Evolutionary conservation across 225 moss, liverwort and hornwort genomes (phyloP), one percentile per base, ranked within the genome.

Genomic region (Polytrichum commune): DNA sequence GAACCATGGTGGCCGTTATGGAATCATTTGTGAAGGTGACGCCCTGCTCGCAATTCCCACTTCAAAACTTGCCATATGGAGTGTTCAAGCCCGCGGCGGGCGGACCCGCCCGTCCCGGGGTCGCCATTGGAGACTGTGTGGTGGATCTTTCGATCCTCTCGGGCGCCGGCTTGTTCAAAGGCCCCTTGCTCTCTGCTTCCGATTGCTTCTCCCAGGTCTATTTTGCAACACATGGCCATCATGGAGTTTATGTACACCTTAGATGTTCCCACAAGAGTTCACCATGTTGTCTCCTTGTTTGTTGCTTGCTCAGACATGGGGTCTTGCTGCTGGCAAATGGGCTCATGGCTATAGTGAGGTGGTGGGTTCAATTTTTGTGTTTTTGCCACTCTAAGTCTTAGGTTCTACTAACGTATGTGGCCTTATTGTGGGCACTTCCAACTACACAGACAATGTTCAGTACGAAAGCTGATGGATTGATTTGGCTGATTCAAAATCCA

Each of bases 41-140:
- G 29, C 66, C 79, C n/a, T 76, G 88, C 10, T 88, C 89, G 3
- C 86, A 88, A 26, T 97, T 94, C 60, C 71, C 97, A 0, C 79
- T 97, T 19, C 90, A 94, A 80, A 97, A 97, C 69, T 78, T 97
- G 68, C 97, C 97, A 0, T 97, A 78, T 23, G 97, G 94, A 4
- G 85, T 97, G 55, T 97, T 97, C 33, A 80, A 92, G 7, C 97
- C 91, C 8, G 78, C 73, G 19, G 72, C 71, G n/a, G 86, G 75
- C 2, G 79, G 78, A 18, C 18, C 70, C 0, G 81, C 92, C 0
- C 88, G 92, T 0, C 85, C 92, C 1, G 97, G 97, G 6, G 91
- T 94, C 28, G 97, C 97, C 4, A 92, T 98, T 62, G 94, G 94
- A 7, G 89, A 91, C 13, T 82, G 72, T 7, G 92, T 98, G 0